Evolutionary conservation across 768 basidiomycete genomes (phyloP).

Genomic region (Mycena capillaripes): DNA sequence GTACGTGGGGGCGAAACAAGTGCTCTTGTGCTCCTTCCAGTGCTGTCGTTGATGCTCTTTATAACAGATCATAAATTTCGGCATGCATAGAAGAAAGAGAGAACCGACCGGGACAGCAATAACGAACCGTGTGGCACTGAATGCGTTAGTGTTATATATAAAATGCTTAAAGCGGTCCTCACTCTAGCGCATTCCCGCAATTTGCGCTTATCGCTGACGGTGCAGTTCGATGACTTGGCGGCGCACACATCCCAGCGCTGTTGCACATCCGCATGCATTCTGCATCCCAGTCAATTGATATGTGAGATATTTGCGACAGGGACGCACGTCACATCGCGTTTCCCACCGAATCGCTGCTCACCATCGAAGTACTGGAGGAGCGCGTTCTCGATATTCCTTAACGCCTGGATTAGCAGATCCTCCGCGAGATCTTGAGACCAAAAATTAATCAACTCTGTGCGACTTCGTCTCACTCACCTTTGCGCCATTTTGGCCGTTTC

Average conservation of each 20-base stretch:
- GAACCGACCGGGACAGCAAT: constrained; percentile 27
- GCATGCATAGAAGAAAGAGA: neutral
- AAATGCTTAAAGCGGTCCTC: neutral
- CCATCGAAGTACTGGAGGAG: constrained; percentile 27
- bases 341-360: constrained; percentile 30
- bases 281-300: neutral
- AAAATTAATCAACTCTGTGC: neutral
- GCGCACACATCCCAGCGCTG: constrained; percentile 34
- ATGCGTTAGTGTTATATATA: neutral
- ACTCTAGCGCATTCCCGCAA: constrained; percentile 28
- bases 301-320: neutral
- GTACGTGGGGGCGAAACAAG: constrained; percentile 22
- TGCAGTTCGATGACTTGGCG: constrained; percentile 28
- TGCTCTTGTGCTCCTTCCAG: constrained; percentile 31
- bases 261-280: constrained; percentile 7
- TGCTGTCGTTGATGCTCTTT: constrained; percentile 26
- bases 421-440: constrained; percentile 7
- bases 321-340: constrained; percentile 21
- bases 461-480: neutral
- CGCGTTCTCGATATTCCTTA: neutral
- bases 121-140: constrained; percentile 32
- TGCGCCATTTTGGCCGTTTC: constrained; percentile 26
- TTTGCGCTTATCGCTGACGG: constrained; percentile 10
- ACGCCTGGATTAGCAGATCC: neutral
- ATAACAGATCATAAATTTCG: neutral